Percentiles rank a stretch among this genome's conserved stretches.
phyloP scores from a whole-genome alignment of 2,329 filamentous ascomycete genomes.

The Talaromyces albobiverticillius region DNA sequence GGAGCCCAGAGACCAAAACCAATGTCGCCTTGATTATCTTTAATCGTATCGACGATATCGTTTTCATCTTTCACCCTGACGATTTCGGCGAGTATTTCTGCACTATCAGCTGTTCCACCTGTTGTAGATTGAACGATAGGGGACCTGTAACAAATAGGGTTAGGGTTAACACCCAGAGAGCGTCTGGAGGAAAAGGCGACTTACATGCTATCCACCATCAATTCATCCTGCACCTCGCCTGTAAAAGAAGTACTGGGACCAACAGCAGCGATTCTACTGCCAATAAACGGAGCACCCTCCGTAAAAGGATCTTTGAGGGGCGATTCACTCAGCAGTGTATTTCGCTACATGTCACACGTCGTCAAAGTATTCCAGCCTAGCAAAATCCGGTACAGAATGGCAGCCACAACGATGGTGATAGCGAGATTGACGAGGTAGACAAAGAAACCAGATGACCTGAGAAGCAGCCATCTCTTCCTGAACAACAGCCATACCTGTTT shows the following conservation, averaged over 20 bases:
- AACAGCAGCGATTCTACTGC: neutral
- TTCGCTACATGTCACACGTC: constrained; percentile 2
- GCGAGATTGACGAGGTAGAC: constrained; percentile 72
- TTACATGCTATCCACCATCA: neutral
- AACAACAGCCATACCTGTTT: constrained; percentile 73
- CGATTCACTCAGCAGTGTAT: neutral
- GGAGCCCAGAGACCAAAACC: constrained; percentile 4
- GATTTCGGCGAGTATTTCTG: neutral
- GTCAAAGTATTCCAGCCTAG: constrained; percentile 37
- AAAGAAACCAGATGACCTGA: constrained; percentile 56
- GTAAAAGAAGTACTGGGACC: neutral
- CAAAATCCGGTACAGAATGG: constrained; percentile 74
- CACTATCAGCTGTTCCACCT: neutral
- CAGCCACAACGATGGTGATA: constrained; percentile 76
- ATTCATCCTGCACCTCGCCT: neutral
- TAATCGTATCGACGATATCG: neutral
- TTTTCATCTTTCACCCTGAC: neutral
- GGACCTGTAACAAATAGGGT: constrained; percentile 1
- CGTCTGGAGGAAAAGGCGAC: neutral
- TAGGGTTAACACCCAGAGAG: neutral
- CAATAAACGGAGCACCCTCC: neutral
- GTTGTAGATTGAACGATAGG: neutral
- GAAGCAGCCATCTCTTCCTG: constrained; percentile 71
- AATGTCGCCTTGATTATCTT: neutral
- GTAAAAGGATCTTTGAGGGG: neutral